phyloP scores from a whole-genome alignment of 2,329 filamentous ascomycete species.

The Pseudogymnoascus verrucosus region DNA sequence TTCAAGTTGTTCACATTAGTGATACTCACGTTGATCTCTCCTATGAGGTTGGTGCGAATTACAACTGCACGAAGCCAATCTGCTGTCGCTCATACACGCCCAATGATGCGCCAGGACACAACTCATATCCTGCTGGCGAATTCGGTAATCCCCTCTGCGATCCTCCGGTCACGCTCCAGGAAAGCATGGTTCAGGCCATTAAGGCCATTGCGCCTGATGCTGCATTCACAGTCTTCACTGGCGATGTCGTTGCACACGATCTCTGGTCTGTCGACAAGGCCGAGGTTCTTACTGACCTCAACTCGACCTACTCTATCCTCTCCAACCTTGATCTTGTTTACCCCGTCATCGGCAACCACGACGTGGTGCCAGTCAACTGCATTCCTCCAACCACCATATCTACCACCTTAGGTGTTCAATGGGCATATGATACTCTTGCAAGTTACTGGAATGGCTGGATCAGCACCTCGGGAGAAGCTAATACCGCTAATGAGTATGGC shows the following conservation, averaged over 20 bases:
- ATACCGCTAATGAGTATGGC: slow-evolving; percentile 25
- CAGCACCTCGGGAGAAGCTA: slow-evolving; percentile 22
- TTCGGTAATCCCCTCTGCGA: slow-evolving; percentile 34
- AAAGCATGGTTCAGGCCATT: slow-evolving; percentile 34
- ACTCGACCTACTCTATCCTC: slow-evolving; percentile 30
- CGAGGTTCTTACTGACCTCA: slow-evolving; percentile 29
- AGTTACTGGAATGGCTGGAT: slow-evolving; percentile 30
- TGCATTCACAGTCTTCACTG: slow-evolving; percentile 29
- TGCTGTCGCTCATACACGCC: slow-evolving; percentile 34
- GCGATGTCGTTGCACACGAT: slow-evolving; percentile 27
- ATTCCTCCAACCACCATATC: slow-evolving; percentile 27
- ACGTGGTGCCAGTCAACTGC: slow-evolving; percentile 30
- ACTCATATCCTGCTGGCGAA: slow-evolving; percentile 30
- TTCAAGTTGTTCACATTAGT: slow-evolving; percentile 35
- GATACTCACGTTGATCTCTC: slow-evolving; percentile 36
- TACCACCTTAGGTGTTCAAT: slow-evolving; percentile 27
- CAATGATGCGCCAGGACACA: slow-evolving; percentile 31
- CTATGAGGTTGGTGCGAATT: slow-evolving; percentile 33
- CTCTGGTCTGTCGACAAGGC: slow-evolving; percentile 14
- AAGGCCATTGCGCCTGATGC: slow-evolving; percentile 25
- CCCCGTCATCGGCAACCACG: slow-evolving; percentile 34
- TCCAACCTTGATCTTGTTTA: slow-evolving; percentile 28
- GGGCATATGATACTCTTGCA: slow-evolving; percentile 32
- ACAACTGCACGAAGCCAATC: slow-evolving; percentile 35
- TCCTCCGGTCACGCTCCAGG: slow-evolving; percentile 30